Evolutionary conservation across 2,329 filamentous ascomycete species (phyloP), one percentile per base, ranked within the genome.

Genomic region (Amauroascus verrucosus): DNA sequence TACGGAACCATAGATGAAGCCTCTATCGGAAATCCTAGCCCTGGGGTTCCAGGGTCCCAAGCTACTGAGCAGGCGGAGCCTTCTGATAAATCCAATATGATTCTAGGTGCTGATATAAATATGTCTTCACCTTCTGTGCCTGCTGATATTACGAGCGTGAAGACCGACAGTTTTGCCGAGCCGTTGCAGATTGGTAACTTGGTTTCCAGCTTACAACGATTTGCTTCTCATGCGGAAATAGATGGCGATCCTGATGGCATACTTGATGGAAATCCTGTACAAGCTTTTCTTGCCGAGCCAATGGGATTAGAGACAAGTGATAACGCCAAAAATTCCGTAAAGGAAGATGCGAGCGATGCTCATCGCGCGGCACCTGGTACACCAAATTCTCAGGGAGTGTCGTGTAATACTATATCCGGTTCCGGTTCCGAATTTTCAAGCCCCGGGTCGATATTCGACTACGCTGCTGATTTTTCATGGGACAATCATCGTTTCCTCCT

Each of bases 391-490:
- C 14, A 18, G 6, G 16, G 28, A 40, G 18, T 18, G 3, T 20
- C 26, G 20, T 6, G 28, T 20, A 50, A 56, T 43, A 43, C 24
- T 16, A 28, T 50, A n/a, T 24, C n/a, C 14, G 41, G 33, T 54
- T 32, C 24, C 16, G 48, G 54, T 2, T 41, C 44, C 41, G 52
- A 54, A 22, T 26, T 53, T 33, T 53, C 51, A 2, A 44, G 48
- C 7, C 13, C 41, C 13, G n/a, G 32, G 9, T 30, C 44, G 14
- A n/a, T 48, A 24, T 13, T 28, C 20, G 28, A 46, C 14, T 46
- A 16, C 16, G 32, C 45, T 37, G 20, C 38, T 41, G 43, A 46
- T 32, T 2, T 52, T 4, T 24, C 40, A 18, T 52, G 50, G 50
- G 50, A 52, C 26, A 28, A 8, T 14, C 40, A 37, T 28, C 40